phyloP scores from a whole-genome alignment of 331 rosid species.

The Malus hybrid region DNA sequence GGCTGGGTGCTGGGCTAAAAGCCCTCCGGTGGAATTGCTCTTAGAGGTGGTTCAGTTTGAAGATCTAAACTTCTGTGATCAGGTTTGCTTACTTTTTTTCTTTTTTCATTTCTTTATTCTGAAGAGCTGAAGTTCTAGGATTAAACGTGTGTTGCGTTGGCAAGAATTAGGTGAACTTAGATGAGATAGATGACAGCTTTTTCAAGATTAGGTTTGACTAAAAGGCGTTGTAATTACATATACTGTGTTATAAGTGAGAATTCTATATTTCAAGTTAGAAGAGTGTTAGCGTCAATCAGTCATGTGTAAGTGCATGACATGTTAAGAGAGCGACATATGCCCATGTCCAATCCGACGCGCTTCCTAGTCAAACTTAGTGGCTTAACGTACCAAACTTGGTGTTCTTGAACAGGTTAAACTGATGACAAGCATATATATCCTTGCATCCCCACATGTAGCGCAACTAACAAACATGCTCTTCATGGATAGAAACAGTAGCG shows the following conservation, averaged over 20 bases:
- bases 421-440: constrained; percentile 15
- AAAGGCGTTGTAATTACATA: background rate
- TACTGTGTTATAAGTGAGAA: background rate
- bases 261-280: too few relatives aligned
- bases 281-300: background rate
- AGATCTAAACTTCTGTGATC: constrained; percentile 21
- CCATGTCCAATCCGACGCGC: background rate
- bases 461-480: constrained; percentile 26
- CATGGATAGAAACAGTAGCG: constrained; percentile 24
- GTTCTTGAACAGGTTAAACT: constrained; percentile 21
- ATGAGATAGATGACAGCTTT: background rate
- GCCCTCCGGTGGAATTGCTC: too few relatives aligned
- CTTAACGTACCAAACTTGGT: background rate
- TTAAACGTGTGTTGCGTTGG: background rate
- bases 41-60: constrained; percentile 22
- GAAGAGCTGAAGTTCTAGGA: background rate
- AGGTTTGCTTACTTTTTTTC: constrained; percentile 5
- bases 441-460: constrained; percentile 32
- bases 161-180: background rate
- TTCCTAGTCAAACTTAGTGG: background rate
- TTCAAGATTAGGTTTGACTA: background rate
- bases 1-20: too few relatives aligned
- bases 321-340: too few relatives aligned
- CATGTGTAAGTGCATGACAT: fast-evolving
- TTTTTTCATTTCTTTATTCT: background rate